A percentile compares a stretch with the other conserved stretches of the same genome.
Evolutionary conservation across 2,329 filamentous ascomycete genomes (phyloP).

Genomic region (Zymoseptoria tritici): DNA sequence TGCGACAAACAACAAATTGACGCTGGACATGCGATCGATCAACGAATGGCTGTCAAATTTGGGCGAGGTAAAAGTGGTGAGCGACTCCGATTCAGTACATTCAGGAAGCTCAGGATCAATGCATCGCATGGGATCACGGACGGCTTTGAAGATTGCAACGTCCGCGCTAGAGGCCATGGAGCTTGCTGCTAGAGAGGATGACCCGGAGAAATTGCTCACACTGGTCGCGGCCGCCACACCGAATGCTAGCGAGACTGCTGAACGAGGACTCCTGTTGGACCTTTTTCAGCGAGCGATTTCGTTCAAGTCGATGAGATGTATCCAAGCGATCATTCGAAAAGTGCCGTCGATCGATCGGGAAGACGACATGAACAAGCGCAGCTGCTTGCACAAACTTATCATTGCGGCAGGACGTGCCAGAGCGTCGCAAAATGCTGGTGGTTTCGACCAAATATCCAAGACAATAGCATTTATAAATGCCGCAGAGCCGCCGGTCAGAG

Average conservation of each 20-base stretch:
- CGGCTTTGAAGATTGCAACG: constrained; percentile 63
- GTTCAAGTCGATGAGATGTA: constrained; percentile 58
- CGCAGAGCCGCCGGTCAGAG: constrained; percentile 58
- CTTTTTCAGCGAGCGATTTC: constrained; percentile 71
- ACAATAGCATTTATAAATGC: constrained; percentile 71
- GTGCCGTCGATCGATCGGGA: constrained; percentile 71
- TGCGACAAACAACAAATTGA: constrained; percentile 61
- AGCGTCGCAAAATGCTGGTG: constrained; percentile 38
- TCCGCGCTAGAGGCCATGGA: constrained; percentile 65
- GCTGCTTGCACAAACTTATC: constrained; percentile 85
- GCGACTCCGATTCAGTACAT: constrained; percentile 65
- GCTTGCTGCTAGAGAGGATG: constrained; percentile 61
- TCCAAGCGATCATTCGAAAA: constrained; percentile 61
- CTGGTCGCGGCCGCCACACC: constrained; percentile 27
- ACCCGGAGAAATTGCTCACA: constrained; percentile 49
- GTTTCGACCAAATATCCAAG: constrained; percentile 38
- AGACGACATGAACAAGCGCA: constrained; percentile 88
- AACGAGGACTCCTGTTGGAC: constrained; percentile 67
- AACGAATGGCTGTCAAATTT: constrained; percentile 88
- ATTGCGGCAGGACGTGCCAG: constrained; percentile 80
- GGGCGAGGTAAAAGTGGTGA: constrained; percentile 65
- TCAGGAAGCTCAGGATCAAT: constrained; percentile 57
- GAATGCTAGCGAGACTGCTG: constrained; percentile 38
- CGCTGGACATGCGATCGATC: constrained; percentile 57
- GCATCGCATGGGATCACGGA: constrained; percentile 67